These are phyloP conservation scores for Gastrolobium villosum DNA, from an alignment of 306 rosid species.

Conservation along the genomic window DNA sequence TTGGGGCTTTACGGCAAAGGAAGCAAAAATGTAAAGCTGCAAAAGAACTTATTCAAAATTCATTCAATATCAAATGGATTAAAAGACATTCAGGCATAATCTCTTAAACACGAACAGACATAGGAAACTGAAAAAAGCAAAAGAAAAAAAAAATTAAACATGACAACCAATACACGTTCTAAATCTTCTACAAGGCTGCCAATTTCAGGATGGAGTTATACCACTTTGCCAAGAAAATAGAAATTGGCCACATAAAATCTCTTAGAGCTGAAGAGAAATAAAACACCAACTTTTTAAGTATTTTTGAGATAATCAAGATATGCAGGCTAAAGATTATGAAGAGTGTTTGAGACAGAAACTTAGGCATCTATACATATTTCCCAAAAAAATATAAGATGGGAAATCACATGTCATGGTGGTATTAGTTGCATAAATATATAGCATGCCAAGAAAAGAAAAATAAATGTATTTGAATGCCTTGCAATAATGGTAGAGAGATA, in stretches of 20 bases:
- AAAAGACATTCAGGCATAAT: slow-evolving; percentile 7
- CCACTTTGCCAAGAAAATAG: slow-evolving; percentile 7
- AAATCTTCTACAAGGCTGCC: slow-evolving; percentile 19
- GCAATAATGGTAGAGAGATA: slow-evolving; percentile 35
- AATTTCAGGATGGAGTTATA: slow-evolving; percentile 18
- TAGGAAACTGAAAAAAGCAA: slow-evolving; percentile 4
- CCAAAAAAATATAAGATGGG: slow-evolving; percentile 27
- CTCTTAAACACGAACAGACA: slow-evolving; percentile 37
- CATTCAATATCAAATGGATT: slow-evolving; percentile 35
- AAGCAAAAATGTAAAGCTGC: slow-evolving; percentile 75
- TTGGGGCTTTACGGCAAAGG: slow-evolving; percentile 60
- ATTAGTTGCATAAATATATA: slow-evolving; percentile 34
- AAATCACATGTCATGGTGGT: not conserved
- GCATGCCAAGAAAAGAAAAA: not conserved
- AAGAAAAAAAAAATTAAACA: slow-evolving; percentile 17
- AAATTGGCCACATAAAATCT: slow-evolving; percentile 1
- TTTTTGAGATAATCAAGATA: slow-evolving; percentile 9
- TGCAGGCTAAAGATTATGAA: slow-evolving; percentile 5
- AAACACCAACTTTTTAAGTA: not conserved
- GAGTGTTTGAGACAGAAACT: slow-evolving; percentile 13
- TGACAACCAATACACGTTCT: not conserved
- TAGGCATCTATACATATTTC: slow-evolving; percentile 5
- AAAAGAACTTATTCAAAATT: slow-evolving; percentile 40
- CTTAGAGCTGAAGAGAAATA: slow-evolving; percentile 22
- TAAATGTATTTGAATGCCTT: slow-evolving; percentile 38